Base-by-base conservation (phyloP, 2,329 filamentous ascomycete genomes). In the Bipolaris oryzae region DNA sequence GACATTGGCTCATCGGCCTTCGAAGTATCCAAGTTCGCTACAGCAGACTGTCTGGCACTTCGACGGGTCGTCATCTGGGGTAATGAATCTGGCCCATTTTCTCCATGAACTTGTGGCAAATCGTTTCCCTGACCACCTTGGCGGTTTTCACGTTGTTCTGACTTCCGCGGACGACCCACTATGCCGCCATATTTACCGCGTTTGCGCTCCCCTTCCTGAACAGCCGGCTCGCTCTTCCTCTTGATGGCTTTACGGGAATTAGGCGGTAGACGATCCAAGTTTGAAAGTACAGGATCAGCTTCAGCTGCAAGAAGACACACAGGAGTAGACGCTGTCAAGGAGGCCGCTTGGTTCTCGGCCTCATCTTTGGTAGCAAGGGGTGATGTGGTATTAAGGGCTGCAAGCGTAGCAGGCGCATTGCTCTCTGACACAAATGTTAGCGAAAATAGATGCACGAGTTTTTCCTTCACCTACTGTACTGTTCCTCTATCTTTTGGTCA, bases 251-350 rank as follows among this genome's bases (percentile, higher is more conserved):
- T 42, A 2, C 53, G 41, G 11, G 53, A 58, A 23, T 44, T 55
- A 20, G 65, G 58, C 21, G 68, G 67, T 10, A 67, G 53, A 42
- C 55, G 59, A 48, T 69, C 67, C 23, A 70, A 48, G 7, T 61
- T 70, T 2, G 66, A 64, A 7, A 46, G 38, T 11, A 68, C 49
- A 2, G 62, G 52, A 11, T 68, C 64, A 18, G 67, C 58, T 43
- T 66, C 61, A 10, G 59, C 67, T 13, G 68, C 68, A 31, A 65
- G 62, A 13, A 55, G 54, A n/a, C 37, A 58, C 3, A 50, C 28
- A 31, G 45, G 20, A 13, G 50, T 28, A 35, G 49, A 13, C 28
- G 7, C 38, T 13, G 38, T 18, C 25, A 16, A 25, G 2, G 31
- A 34, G 5, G 33, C 13, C 11, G 13, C n/a, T 44, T 37, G 42